Percentiles rank a stretch among this genome's conserved stretches.
Evolutionary conservation across 495 filamentous ascomycete species (phyloP).

Genomic region (Hyaloscypha hepaticicola): DNA sequence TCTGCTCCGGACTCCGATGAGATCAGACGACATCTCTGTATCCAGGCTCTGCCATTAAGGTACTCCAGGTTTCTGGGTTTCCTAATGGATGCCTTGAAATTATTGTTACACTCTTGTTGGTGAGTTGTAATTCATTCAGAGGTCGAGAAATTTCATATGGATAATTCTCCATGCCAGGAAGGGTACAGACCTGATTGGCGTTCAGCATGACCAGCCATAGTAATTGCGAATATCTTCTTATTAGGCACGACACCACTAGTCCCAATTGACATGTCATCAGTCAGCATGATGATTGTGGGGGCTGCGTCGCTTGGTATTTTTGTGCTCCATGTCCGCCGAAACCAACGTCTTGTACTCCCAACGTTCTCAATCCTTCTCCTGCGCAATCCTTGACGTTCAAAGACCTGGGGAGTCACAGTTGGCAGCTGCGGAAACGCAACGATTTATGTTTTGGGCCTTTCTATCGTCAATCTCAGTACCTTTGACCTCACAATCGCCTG

Average conservation of each 20-base stretch:
- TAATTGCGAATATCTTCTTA: slow-evolving; percentile 2
- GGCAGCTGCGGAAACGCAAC: neutral
- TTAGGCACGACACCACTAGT: neutral
- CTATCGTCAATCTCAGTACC: neutral
- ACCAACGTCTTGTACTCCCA: neutral
- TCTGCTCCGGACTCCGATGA: neutral
- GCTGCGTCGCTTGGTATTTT: neutral
- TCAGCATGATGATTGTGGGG: neutral
- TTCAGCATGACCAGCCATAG: neutral
- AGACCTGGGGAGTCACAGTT: neutral
- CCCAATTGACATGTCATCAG: neutral
- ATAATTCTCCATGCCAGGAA: neutral
- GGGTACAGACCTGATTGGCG: neutral
- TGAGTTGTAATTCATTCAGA: neutral
- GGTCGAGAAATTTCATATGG: neutral
- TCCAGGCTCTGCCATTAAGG: neutral
- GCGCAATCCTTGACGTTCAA: neutral
- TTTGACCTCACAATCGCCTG: neutral
- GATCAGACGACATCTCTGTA: neutral
- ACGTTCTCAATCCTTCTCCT: neutral
- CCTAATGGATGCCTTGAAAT: neutral
- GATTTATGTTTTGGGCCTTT: neutral
- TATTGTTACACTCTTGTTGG: neutral
- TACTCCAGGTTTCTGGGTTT: neutral
- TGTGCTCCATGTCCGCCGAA: neutral